Percentiles rank a stretch among this genome's conserved stretches.
Evolutionary conservation across 129 eudicot species (phyloP).

Genomic region (Flaveria sonorensis): DNA sequence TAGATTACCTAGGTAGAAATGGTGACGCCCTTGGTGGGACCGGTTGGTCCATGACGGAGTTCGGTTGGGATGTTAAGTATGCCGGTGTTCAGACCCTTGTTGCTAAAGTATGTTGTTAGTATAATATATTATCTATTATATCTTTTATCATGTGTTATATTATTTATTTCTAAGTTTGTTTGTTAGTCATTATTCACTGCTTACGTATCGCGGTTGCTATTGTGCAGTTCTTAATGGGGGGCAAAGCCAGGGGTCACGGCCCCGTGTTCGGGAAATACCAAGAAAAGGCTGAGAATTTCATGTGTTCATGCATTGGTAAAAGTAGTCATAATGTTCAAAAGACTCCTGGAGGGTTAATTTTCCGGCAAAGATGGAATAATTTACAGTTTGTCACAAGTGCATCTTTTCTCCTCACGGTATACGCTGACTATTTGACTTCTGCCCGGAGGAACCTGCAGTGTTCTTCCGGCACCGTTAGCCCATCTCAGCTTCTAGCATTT

Average conservation of each 20-base stretch:
- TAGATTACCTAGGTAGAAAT: slow-evolving; percentile 50
- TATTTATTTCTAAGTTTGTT: too few species aligned
- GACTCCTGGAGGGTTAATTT: slow-evolving; percentile 63
- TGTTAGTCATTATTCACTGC: too few species aligned
- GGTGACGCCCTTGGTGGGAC: slow-evolving; percentile 57
- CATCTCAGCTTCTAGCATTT: slow-evolving; percentile 55
- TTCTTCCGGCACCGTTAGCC: slow-evolving; percentile 39
- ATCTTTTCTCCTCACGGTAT: slow-evolving; percentile 57
- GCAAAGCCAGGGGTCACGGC: slow-evolving; percentile 51
- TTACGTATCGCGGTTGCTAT: background rate
- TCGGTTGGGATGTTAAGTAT: slow-evolving; percentile 79
- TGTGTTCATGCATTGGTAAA: slow-evolving; percentile 56
- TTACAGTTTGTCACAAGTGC: slow-evolving; percentile 72
- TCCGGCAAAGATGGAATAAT: slow-evolving; percentile 66
- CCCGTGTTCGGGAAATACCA: slow-evolving; percentile 55
- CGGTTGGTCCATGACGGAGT: slow-evolving; percentile 66
- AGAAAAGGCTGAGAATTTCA: slow-evolving; percentile 47
- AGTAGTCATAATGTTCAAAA: slow-evolving; percentile 46
- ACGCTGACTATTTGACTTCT: slow-evolving; percentile 53
- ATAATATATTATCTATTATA: too few species aligned
- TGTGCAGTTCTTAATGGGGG: slow-evolving; percentile 74
- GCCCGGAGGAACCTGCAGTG: slow-evolving; percentile 49
- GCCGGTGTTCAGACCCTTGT: slow-evolving; percentile 72
- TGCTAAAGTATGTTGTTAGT: slow-evolving; percentile 43
- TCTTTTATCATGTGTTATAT: too few species aligned